These are phyloP conservation scores for Tylopilus subfusipes DNA, from an alignment of 768 basidiomycete genomes.

Conservation along the genomic window DNA sequence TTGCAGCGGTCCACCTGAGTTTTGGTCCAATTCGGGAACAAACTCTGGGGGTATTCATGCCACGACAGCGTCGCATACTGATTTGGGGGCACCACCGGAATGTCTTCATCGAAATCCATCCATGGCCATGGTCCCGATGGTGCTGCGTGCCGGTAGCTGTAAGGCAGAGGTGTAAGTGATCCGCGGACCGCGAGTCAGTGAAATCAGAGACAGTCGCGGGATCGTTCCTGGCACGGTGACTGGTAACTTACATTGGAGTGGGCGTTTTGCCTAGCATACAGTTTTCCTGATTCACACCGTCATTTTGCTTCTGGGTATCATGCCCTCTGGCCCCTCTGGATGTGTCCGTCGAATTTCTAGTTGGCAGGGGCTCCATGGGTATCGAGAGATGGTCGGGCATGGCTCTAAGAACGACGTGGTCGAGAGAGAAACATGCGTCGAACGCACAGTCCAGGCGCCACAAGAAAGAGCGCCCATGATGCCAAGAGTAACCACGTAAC, in stretches of 20 bases:
- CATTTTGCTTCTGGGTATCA: background rate
- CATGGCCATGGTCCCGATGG: constrained; percentile 43
- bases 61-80: constrained; percentile 1
- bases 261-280: constrained; percentile 15
- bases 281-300: background rate
- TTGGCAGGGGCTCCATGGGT: constrained; percentile 13
- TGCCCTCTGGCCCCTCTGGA: background rate
- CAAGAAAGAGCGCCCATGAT: constrained; percentile 3
- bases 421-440: background rate
- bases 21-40: constrained; percentile 33
- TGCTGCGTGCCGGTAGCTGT: constrained; percentile 35
- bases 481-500: constrained; percentile 6
- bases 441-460: background rate
- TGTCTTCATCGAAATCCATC: constrained; percentile 36
- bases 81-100: background rate
- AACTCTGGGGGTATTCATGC: constrained; percentile 29
- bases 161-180: background rate
- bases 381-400: constrained; percentile 20
- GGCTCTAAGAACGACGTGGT: background rate
- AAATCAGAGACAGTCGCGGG: background rate
- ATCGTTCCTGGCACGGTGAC: background rate
- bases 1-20: constrained; percentile 29
- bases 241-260: constrained; percentile 19
- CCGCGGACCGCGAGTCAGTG: background rate
- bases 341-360: background rate